These are phyloP conservation scores for Penicillium parvum DNA, from an alignment of 495 filamentous ascomycete species.

Conservation along the genomic window DNA sequence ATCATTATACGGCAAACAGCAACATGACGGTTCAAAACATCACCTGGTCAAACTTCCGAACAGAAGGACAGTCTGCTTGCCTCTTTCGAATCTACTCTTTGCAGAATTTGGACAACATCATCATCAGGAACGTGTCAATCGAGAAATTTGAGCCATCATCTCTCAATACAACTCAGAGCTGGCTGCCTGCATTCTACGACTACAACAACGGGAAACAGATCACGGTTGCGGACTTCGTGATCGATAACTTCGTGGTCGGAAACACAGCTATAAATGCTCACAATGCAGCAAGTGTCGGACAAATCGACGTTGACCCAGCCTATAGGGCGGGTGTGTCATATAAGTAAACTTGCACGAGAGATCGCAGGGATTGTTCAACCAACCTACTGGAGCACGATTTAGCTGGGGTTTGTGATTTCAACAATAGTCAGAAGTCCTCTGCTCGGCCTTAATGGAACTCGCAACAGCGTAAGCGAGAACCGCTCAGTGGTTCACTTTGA, in stretches of 20 bases:
- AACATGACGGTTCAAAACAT: neutral
- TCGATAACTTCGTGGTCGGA: neutral
- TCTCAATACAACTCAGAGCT: neutral
- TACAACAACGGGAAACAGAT: neutral
- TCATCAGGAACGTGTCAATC: neutral
- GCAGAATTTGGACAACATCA: neutral
- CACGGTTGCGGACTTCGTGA: neutral
- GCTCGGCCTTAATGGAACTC: too few relatives aligned
- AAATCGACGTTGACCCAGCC: neutral
- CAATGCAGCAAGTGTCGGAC: neutral
- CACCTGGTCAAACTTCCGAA: neutral
- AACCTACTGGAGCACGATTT: too few relatives aligned
- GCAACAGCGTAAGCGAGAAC: too few relatives aligned
- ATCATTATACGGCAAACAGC: neutral
- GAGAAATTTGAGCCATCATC: neutral
- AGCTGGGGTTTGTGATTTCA: too few relatives aligned
- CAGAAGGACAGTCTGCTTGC: neutral
- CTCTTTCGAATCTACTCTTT: neutral
- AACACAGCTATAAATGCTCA: neutral
- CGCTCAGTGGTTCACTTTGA: too few relatives aligned
- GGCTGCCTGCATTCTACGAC: neutral
- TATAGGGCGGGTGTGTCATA: neutral
- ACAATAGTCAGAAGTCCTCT: too few relatives aligned
- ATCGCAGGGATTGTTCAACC: too few relatives aligned
- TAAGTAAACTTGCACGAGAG: neutral